Base-by-base conservation (phyloP, 2,329 filamentous ascomycete species). In the Cladosporium sp. region DNA sequence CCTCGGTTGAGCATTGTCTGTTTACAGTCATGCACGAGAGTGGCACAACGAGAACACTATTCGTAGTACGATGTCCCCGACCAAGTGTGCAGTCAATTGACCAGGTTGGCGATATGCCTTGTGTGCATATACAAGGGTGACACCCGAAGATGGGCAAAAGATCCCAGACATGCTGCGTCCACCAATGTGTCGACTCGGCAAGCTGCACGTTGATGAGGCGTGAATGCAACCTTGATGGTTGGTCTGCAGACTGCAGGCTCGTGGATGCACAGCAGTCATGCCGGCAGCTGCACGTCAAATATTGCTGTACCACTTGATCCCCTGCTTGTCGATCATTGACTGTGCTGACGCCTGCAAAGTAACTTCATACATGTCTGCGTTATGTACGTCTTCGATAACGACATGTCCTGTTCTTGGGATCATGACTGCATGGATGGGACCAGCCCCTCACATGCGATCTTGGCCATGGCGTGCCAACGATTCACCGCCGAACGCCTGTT, bases 371-470 rank as follows among this genome's bases (percentile, higher is more conserved):
- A 32, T 32, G 28, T 39, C 6, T 13, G 25, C n/a, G n/a, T n/a
- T 17, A 51, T 51, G 28, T 39, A 20, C 34, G 48, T 24, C 20
- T 19, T 39, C 13, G 48, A 51, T 51, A 51, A 39, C 48, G 48
- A 51, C 48, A 40, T 51, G 42, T 32, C 8, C 28, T 28, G n/a
- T 32, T 32, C 28, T 32, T 32, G 12, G 28, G 28, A 32, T 32
- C 28, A 32, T 32, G n/a, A 28, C 48, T 39, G 34, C 48, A 51
- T 22, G 22, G 34, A 7, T 37, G 17, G n/a, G 34, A 20, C 34
- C n/a, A n/a, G n/a, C n/a, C 25, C 48, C 48, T 51, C 48, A 51
- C 48, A 51, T 51, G 48, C 48, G 20, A 39, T 32, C 20, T 40
- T 35, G 35, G 28, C 28, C 28, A 32, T 10, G 28, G 8, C 28